Base-by-base conservation (phyloP, 768 basidiomycete species). In the Lentinula sp. region DNA sequence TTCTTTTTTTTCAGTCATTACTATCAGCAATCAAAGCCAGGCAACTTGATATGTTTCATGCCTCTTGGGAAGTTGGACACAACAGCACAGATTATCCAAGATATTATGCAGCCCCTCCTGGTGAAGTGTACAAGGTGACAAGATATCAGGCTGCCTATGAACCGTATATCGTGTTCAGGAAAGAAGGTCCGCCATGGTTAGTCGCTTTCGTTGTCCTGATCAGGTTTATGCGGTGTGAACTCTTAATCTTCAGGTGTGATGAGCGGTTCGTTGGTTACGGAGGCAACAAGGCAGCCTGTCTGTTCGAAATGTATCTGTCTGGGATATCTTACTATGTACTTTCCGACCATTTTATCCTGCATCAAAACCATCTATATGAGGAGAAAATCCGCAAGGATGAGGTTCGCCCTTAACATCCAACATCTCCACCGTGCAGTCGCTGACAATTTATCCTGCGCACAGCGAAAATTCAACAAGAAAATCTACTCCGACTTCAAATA, bases 231-330 rank as follows among this genome's bases (percentile, higher is more conserved):
- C n/a, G 8, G 18, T 21, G 21, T 35, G 32, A 42, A 15, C 5
- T 15, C 21, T n/a, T 10, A 55, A 18, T n/a, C 9, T 21, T 46
- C 62, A 93, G 91, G 91, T 95, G 93, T 67, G 92, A 95, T 66
- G 92, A 94, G 70, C 83, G 92, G 37, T 95, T 95, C 68, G 80
- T 93, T 50, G 93, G 93, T 1, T 95, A 95, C 70, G 93, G 93
- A 4, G 91, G 86, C 1, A 95, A 95, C 77, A 95, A 95, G 71
- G 93, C 93, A 1, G 93, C 94, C 9, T 95, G 93, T 69, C 78
- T 94, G 40, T 94, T 89, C 69, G 93, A 93, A 70, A 91, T 95
- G 84, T 93, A 92, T 73, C 76, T 95, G 6, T 86, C 91, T 11
- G 93, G 93, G 2, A 82, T 93, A 42, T 86, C 86, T 23, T 94